These are phyloP conservation scores for Heterobasidion irregulare DNA, from an alignment of 1,284 basidiomycete species.

Conservation along the genomic window DNA sequence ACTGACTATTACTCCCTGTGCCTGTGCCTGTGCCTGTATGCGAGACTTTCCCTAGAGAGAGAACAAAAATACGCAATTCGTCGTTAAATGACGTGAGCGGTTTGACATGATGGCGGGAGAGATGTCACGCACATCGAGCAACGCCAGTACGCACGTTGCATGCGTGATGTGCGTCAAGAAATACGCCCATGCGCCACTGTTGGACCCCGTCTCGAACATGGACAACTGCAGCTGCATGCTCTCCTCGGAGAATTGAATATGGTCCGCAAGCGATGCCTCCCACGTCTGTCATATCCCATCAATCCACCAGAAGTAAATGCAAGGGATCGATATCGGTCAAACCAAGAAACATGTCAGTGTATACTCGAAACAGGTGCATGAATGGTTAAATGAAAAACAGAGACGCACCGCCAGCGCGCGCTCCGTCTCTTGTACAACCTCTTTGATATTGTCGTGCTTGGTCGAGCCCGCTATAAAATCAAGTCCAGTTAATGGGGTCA, in stretches of 20 bases:
- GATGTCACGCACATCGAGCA: conserved; percentile 44
- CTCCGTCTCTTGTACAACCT: conserved; percentile 8
- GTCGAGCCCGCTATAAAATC: neutral
- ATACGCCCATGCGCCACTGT: conserved; percentile 71
- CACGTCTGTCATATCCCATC: conserved; percentile 37
- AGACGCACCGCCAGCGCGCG: neutral
- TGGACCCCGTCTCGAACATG: conserved; percentile 71
- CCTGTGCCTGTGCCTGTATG: neutral
- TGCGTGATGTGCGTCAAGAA: conserved; percentile 64
- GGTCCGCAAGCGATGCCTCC: conserved; percentile 53
- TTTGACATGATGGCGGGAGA: neutral
- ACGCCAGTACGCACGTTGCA: conserved; percentile 54
- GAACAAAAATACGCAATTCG: neutral
- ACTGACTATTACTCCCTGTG: too few species aligned
- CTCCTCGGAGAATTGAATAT: conserved; percentile 59
- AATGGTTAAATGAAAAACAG: neutral
- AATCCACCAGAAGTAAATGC: conserved; percentile 2
- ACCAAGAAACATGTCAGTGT: neutral
- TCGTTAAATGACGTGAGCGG: neutral
- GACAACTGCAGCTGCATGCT: conserved; percentile 58
- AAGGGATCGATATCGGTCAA: neutral
- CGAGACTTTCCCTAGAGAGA: conserved; percentile 13
- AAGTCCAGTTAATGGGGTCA: neutral
- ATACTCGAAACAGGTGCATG: neutral
- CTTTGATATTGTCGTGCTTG: conserved; percentile 4